These are phyloP conservation scores for Acanthamoeba rhysodes DNA, from an alignment of 208 protist species.

Conservation along the genomic window DNA sequence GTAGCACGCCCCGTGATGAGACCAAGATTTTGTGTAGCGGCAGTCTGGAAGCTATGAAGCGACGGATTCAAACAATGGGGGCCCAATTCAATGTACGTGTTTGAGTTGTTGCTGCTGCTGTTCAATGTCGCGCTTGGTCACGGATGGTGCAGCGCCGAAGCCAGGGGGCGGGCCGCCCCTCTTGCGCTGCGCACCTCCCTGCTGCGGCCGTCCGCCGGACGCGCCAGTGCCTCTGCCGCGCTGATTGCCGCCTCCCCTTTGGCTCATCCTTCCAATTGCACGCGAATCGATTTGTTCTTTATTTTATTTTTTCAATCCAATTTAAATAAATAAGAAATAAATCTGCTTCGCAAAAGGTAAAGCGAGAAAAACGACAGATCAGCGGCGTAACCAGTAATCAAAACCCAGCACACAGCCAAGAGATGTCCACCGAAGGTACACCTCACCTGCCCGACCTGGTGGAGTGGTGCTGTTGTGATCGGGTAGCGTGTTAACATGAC, in stretches of 20 bases:
- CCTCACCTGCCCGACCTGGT: neutral
- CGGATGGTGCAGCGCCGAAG: neutral
- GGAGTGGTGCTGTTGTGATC: neutral
- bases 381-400: neutral
- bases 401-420: neutral
- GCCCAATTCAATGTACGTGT: neutral
- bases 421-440: constrained; percentile 6
- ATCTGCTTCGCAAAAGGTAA: constrained; percentile 5
- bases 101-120: constrained; percentile 63
- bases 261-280: constrained; percentile 19
- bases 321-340: neutral
- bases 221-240: constrained; percentile 15
- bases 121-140: constrained; percentile 65
- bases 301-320: neutral
- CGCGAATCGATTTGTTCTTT: neutral
- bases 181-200: neutral
- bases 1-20: neutral
- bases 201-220: neutral
- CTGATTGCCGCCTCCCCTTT: constrained; percentile 16
- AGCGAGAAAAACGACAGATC: constrained; percentile 28
- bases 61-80: neutral
- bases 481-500: neutral
- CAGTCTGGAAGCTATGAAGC: neutral
- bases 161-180: constrained; percentile 44
- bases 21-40: neutral